These are phyloP conservation scores for Pouteria campechiana DNA, from an alignment of 179 eudicot genomes.

Conservation along the genomic window DNA sequence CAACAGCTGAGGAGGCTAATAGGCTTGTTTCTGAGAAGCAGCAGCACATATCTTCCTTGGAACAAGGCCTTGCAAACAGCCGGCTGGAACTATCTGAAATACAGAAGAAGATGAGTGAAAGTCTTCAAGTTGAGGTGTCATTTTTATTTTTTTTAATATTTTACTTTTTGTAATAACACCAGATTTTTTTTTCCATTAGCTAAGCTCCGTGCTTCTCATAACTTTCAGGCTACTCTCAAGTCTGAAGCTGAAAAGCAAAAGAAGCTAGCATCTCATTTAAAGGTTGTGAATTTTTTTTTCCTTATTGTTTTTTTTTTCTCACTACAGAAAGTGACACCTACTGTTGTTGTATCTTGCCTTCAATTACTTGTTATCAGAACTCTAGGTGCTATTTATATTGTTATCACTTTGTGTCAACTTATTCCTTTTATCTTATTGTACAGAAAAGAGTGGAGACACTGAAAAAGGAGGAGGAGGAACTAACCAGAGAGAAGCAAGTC, in stretches of 20 bases:
- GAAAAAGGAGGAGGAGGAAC: constrained; percentile 60
- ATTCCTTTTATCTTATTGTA: neutral
- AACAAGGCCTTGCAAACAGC: constrained; percentile 53
- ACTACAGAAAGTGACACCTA: neutral
- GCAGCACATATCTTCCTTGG: constrained; percentile 37
- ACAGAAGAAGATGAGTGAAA: constrained; percentile 27
- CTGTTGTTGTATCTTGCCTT: neutral
- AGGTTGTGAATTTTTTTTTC: constrained; percentile 8
- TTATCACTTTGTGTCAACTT: too few species aligned
- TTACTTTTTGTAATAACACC: too few species aligned
- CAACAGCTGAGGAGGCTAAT: constrained; percentile 41
- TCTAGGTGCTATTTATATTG: too few species aligned
- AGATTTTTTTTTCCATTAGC: too few species aligned
- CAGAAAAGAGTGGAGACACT: constrained; percentile 22
- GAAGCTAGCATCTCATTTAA: constrained; percentile 17
- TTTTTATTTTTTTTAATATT: neutral
- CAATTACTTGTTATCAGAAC: too few species aligned
- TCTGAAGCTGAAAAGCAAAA: constrained; percentile 51
- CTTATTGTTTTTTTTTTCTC: neutral
- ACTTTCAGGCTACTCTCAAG: constrained; percentile 33
- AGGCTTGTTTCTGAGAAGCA: constrained; percentile 47
- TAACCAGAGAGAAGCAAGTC: constrained; percentile 47
- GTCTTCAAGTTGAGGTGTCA: constrained; percentile 44
- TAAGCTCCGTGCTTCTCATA: too few species aligned
- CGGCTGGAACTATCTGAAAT: constrained; percentile 45